These are phyloP conservation scores for Cytospora chrysosperma DNA, from an alignment of 2,329 filamentous ascomycete species.

Conservation along the genomic window DNA sequence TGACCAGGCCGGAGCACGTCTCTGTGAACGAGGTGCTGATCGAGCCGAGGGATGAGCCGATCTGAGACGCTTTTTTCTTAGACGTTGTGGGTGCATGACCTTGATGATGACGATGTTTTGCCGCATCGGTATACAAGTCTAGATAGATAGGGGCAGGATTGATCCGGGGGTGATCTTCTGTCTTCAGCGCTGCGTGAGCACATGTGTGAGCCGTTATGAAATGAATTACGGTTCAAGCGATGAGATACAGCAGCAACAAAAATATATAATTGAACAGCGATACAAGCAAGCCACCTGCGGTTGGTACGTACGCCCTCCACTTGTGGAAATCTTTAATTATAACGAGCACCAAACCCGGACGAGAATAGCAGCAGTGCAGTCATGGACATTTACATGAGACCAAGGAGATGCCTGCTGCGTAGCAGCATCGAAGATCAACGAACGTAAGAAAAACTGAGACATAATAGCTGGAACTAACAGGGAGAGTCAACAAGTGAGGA, in stretches of 20 bases:
- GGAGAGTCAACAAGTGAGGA: too few relatives aligned
- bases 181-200: not conserved
- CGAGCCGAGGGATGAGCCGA: conserved; percentile 74
- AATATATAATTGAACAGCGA: not conserved
- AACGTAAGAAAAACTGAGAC: too few relatives aligned
- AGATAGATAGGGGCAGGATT: not conserved
- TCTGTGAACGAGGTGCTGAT: conserved; percentile 79
- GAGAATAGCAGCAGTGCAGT: too few relatives aligned
- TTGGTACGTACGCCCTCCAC: not conserved
- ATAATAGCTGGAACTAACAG: too few relatives aligned
- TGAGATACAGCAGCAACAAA: not conserved
- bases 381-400: too few relatives aligned
- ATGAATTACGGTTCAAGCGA: not conserved
- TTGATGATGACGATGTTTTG: not conserved
- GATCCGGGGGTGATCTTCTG: not conserved
- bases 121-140: not conserved
- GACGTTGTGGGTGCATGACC: not conserved
- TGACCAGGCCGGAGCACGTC: conserved; percentile 72
- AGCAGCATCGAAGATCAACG: too few relatives aligned
- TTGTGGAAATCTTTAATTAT: too few relatives aligned
- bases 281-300: not conserved
- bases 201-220: not conserved
- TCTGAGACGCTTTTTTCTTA: conserved; percentile 41
- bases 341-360: too few relatives aligned
- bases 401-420: too few relatives aligned